Conservation (phyloP, 495 filamentous ascomycete genomes). For the Penicillium dipodomyicola region DNA sequence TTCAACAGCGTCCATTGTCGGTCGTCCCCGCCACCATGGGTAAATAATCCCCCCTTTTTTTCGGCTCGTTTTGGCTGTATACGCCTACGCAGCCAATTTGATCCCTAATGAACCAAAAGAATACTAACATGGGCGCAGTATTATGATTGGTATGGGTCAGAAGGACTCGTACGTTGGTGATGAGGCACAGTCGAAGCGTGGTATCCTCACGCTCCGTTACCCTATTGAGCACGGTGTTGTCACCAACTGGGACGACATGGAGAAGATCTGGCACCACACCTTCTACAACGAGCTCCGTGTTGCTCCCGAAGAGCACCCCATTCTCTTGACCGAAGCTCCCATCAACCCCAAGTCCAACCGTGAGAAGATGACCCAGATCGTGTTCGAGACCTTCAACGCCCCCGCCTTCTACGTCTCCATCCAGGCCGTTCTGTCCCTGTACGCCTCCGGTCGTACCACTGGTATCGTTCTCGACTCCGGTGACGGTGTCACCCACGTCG, state of each 20-base stretch:
- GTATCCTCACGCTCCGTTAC: conserved; percentile 98
- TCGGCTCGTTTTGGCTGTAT: conserved; percentile 17
- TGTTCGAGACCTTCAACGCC: conserved; percentile 99
- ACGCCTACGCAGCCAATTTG: background rate
- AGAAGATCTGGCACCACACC: conserved; percentile 99
- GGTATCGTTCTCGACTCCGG: conserved; percentile 99
- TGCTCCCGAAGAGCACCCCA: conserved; percentile 99
- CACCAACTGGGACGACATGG: conserved; percentile 99
- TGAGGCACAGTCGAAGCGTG: conserved; percentile 99
- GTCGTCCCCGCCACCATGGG: conserved; percentile 99
- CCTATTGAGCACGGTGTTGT: conserved; percentile 99
- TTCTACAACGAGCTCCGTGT: conserved; percentile 99
- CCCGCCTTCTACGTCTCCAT: conserved; percentile 99
- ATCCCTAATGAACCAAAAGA: background rate
- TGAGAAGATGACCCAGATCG: conserved; percentile 99
- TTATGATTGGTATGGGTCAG: conserved; percentile 99
- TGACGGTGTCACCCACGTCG: conserved; percentile 99
- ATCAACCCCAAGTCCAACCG: conserved; percentile 99
- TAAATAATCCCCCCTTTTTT: conserved; percentile 52
- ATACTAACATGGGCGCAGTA: conserved; percentile 58
- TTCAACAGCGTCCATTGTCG: conserved; percentile 89
- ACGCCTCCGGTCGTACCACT: conserved; percentile 99
- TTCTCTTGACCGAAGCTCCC: conserved; percentile 96
- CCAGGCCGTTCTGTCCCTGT: conserved; percentile 98
- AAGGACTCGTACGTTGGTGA: conserved; percentile 99